Conservation (phyloP, 768 basidiomycete species). For the Boletus sp. region DNA sequence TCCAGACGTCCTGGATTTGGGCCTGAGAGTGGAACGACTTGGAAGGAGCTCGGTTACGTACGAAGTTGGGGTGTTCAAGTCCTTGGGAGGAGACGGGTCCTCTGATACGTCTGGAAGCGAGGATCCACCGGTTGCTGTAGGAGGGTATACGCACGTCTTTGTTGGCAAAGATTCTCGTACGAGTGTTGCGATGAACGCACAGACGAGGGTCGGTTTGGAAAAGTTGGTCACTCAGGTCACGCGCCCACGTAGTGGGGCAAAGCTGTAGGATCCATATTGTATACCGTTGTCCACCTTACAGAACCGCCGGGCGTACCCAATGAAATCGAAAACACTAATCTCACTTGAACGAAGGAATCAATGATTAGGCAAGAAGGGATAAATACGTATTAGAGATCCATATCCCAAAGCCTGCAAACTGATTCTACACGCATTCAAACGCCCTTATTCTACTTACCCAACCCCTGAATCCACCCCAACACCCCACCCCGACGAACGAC, state of each 20-base stretch:
- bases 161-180: slow-evolving; percentile 61
- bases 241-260: neutral
- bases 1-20: slow-evolving; percentile 67
- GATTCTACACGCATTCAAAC: neutral
- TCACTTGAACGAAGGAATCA: neutral
- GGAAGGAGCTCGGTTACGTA: slow-evolving; percentile 78
- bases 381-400: neutral
- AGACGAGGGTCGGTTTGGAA: slow-evolving; percentile 45
- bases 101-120: slow-evolving; percentile 2
- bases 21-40: slow-evolving; percentile 62
- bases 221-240: slow-evolving; percentile 1
- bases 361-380: neutral
- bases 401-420: neutral
- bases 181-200: slow-evolving; percentile 46
- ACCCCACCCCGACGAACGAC: slow-evolving; percentile 22
- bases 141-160: slow-evolving; percentile 81
- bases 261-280: slow-evolving; percentile 17
- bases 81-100: neutral
- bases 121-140: slow-evolving; percentile 40
- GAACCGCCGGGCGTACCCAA: neutral
- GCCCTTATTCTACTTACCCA: slow-evolving; percentile 12
- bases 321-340: too few relatives aligned
- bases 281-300: neutral
- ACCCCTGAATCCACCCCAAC: slow-evolving; percentile 22
- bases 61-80: slow-evolving; percentile 73